Evolutionary conservation across 2,329 filamentous ascomycete species (phyloP).

Genomic region (Penicillium decumbens): DNA sequence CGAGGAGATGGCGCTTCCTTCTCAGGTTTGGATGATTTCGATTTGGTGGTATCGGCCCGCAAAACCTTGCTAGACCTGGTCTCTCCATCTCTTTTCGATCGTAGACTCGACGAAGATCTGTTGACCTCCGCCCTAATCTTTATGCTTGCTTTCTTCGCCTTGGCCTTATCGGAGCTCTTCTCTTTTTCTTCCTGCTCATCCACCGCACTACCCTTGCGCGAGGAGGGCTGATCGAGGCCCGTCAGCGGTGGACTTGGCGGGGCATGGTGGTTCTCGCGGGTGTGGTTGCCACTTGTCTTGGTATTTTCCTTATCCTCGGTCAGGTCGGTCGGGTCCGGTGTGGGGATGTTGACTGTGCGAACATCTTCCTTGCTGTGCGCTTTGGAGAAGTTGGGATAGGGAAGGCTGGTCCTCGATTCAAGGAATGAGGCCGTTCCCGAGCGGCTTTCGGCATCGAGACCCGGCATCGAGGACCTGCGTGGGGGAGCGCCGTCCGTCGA

Average conservation of each 20-base stretch:
- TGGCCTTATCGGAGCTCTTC: constrained; percentile 33
- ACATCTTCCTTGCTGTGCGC: constrained; percentile 86
- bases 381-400: constrained; percentile 83
- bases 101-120: constrained; percentile 41
- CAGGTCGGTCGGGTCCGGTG: constrained; percentile 68
- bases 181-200: constrained; percentile 29
- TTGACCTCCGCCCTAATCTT: constrained; percentile 37
- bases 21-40: constrained; percentile 32
- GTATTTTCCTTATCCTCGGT: constrained; percentile 45
- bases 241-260: constrained; percentile 49
- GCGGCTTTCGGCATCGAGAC: constrained; percentile 38
- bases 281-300: constrained; percentile 29
- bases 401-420: constrained; percentile 51
- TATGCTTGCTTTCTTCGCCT: constrained; percentile 34
- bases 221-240: constrained; percentile 39
- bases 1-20: constrained; percentile 35
- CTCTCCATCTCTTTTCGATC: constrained; percentile 37
- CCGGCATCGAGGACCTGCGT: constrained; percentile 51
- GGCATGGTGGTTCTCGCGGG: constrained; percentile 32
- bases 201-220: constrained; percentile 34
- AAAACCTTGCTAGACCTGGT: constrained; percentile 35
- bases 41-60: constrained; percentile 38
- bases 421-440: constrained; percentile 37
- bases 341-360: constrained; percentile 50
- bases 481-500: constrained; percentile 20